These are phyloP conservation scores for Ophiostoma piceae DNA, from an alignment of 2,329 filamentous ascomycete species.

Conservation along the genomic window DNA sequence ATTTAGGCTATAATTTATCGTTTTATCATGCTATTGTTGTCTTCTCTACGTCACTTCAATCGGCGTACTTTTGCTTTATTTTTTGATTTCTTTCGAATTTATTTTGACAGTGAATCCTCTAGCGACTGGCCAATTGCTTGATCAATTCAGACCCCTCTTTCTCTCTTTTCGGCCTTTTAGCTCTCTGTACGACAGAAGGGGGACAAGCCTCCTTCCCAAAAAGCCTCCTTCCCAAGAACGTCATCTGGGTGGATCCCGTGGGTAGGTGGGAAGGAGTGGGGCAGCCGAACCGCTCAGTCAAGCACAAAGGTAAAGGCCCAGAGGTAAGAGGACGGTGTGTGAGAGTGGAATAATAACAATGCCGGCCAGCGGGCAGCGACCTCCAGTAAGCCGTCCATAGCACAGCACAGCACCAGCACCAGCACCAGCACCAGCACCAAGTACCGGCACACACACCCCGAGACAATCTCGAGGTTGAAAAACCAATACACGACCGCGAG, in stretches of 20 bases:
- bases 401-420: background rate
- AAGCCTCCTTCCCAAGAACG: slow-evolving; percentile 11
- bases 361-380: background rate
- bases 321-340: slow-evolving; percentile 9
- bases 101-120: too few relatives aligned
- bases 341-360: background rate
- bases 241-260: slow-evolving; percentile 7
- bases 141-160: background rate
- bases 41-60: background rate
- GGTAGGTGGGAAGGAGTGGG: slow-evolving; percentile 5
- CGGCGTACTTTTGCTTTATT: background rate
- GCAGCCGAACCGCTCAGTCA: slow-evolving; percentile 12
- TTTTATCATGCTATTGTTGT: background rate
- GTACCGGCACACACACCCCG: background rate
- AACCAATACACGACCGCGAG: background rate
- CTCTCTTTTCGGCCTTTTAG: background rate
- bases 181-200: background rate
- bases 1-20: background rate
- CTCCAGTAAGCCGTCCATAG: background rate
- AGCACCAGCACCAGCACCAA: background rate
- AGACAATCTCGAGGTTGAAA: background rate
- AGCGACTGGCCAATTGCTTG: background rate
- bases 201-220: background rate
- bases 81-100: too few relatives aligned
- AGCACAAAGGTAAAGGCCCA: background rate